Evolutionary conservation across 306 rosid species (phyloP), one percentile per base, ranked within the genome.

Genomic region (Trichosanthes cucumerina): DNA sequence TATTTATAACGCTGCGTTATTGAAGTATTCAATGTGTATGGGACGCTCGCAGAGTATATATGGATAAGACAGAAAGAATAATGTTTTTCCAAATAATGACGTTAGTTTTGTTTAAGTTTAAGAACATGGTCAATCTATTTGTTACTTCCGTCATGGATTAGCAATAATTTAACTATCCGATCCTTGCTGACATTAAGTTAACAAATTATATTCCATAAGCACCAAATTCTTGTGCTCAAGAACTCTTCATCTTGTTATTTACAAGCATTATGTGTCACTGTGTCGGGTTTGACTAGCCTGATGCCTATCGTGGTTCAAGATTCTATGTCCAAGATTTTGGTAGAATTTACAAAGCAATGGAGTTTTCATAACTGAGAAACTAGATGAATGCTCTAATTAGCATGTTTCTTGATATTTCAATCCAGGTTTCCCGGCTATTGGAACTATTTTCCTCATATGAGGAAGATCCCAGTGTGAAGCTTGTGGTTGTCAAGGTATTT

Each of bases 401-500:
- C 57, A 36, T n/a, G 43, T 72, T 21, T 73, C 75, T 44, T 63
- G 14, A 23, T 81, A 24, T 58, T 74, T 57, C 43, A 34, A 53
- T 83, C 36, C 74, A 94, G 97, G 81, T 88, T 57, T 87, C 92
- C 79, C 88, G 75, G 41, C 88, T 94, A 39, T 81, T 90, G 83
- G 92, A 91, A 66, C 81, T 86, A 76, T 88, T 92, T 66, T 41
- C 76, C 18, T 78, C 89, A 3, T 90, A 81, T 19, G 98, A 92
- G 73, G 78, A 76, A 56, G 88, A 92, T 81, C 62, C 92, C 78
- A 86, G 82, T 82, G 85, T 92, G 77, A 92, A 92, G 80, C 81
- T 92, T 87, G 78, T 89, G 81, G 28, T 94, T 52, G 33, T 92
- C 80, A 92, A 94, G 98, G 98, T 90, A 85, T 47, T 78, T 73